Conservation (phyloP, 2,329 filamentous ascomycete genomes). For the Xylariaceae sp. region DNA sequence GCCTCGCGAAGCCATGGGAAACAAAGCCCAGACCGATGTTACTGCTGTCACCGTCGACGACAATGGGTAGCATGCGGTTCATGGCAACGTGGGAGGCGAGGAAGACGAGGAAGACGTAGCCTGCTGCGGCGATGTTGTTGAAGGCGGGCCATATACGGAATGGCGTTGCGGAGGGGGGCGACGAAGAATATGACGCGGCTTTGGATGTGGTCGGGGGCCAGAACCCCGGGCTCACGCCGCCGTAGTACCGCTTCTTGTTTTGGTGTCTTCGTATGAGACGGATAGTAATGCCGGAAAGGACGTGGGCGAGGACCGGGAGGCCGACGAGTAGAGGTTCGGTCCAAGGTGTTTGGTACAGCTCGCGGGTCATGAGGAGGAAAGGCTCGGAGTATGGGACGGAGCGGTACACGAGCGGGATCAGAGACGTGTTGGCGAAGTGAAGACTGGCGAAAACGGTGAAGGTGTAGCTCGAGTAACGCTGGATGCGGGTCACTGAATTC, state of each 20-base stretch:
- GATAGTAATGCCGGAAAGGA: slow-evolving; percentile 71
- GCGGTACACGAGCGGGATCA: slow-evolving; percentile 71
- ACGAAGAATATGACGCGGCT: slow-evolving; percentile 17
- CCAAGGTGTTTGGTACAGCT: slow-evolving; percentile 82
- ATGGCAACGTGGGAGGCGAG: slow-evolving; percentile 68
- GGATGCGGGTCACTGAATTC: slow-evolving; percentile 52
- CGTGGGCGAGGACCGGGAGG: slow-evolving; percentile 69
- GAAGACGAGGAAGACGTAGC: slow-evolving; percentile 65
- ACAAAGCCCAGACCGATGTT: slow-evolving; percentile 81
- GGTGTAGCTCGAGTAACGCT: slow-evolving; percentile 85
- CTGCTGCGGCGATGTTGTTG: slow-evolving; percentile 65
- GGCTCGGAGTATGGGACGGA: slow-evolving; percentile 73
- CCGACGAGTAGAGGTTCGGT: slow-evolving; percentile 76
- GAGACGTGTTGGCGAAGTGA: slow-evolving; percentile 75
- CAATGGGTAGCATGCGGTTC: slow-evolving; percentile 71
- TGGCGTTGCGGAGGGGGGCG: slow-evolving; percentile 23
- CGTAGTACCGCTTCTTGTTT: slow-evolving; percentile 74
- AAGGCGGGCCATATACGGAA: slow-evolving; percentile 61
- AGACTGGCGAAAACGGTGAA: slow-evolving; percentile 72
- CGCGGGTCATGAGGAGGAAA: slow-evolving; percentile 84
- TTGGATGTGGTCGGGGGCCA: slow-evolving; percentile 30
- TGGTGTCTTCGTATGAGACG: slow-evolving; percentile 70
- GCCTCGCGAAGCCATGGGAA: slow-evolving; percentile 75
- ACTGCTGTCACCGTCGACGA: slow-evolving; percentile 78
- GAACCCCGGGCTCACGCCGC: slow-evolving; percentile 59